Evolutionary conservation across 2,329 filamentous ascomycete genomes (phyloP).

Genomic region (Aspergillus proliferans): DNA sequence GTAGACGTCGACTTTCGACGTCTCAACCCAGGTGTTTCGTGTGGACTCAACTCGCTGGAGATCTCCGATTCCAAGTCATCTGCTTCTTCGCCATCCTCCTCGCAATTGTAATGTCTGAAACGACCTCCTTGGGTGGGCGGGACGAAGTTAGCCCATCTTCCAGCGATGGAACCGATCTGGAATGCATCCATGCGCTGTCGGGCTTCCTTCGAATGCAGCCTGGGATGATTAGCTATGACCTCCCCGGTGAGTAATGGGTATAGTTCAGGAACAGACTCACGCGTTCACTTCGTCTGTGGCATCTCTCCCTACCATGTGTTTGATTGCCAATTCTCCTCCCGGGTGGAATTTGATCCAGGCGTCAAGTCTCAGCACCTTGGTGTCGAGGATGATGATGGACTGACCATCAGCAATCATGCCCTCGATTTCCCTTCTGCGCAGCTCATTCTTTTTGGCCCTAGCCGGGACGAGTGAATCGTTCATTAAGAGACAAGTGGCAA

Average conservation of each 20-base stretch:
- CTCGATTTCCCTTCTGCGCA: constrained; percentile 52
- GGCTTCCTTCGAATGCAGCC: constrained; percentile 75
- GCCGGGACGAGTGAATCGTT: no score
- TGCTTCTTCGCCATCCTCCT: constrained; percentile 31
- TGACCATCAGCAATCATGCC: constrained; percentile 72
- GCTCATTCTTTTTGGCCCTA: no score
- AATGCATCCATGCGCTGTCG: constrained; percentile 68
- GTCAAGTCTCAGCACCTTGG: constrained; percentile 76
- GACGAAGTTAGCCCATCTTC: constrained; percentile 74
- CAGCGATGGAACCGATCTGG: constrained; percentile 72
- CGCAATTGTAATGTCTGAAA: constrained; percentile 50
- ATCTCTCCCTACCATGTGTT: constrained; percentile 86
- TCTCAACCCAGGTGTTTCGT: no score
- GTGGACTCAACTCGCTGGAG: constrained; percentile 14
- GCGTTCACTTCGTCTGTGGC: constrained; percentile 87
- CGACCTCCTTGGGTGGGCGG: constrained; percentile 83
- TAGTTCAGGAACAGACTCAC: constrained; percentile 46
- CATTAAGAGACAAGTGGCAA: no score
- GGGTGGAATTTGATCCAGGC: constrained; percentile 84
- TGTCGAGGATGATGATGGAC: constrained; percentile 71
- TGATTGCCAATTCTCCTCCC: constrained; percentile 79
- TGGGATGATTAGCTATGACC: constrained; percentile 31
- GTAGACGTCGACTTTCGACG: no score
- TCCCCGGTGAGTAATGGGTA: not conserved
- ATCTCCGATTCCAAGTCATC: not conserved